Conservation (phyloP, 371 early-diverging fungal genomes). For the Batkoa obscura region DNA sequence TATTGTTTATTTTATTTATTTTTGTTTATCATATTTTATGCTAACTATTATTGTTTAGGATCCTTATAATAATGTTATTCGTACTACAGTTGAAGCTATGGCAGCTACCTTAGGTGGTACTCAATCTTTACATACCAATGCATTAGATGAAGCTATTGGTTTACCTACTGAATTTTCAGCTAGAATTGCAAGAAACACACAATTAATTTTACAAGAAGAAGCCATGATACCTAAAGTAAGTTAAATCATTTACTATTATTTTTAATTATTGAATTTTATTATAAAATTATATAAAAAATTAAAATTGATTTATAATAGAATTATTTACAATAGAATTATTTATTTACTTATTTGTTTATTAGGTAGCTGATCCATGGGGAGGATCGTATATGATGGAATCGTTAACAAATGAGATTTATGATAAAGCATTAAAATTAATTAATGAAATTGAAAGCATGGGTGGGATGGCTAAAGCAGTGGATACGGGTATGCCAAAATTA, state of each 20-base stretch:
- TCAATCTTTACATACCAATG: conserved; percentile 71
- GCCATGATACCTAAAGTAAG: conserved; percentile 63
- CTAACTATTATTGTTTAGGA: conserved; percentile 15
- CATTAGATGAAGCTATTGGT: conserved; percentile 70
- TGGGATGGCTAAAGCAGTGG: conserved; percentile 80
- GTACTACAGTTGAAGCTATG: conserved; percentile 78
- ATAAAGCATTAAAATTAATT: conserved; percentile 37
- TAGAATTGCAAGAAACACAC: conserved; percentile 72
- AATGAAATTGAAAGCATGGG: conserved; percentile 62
- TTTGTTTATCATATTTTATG: not conserved
- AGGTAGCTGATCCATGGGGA: conserved; percentile 73
- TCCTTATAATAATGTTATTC: conserved; percentile 71
- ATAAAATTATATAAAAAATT: too few relatives aligned
- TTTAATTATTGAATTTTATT: too few relatives aligned
- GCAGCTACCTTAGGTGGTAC: conserved; percentile 74
- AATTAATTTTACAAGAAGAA: conserved; percentile 67
- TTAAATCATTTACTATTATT: too few relatives aligned
- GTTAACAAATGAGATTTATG: conserved; percentile 53
- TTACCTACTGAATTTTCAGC: conserved; percentile 64
- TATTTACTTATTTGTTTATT: too few relatives aligned
- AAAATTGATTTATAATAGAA: too few relatives aligned
- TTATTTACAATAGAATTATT: too few relatives aligned
- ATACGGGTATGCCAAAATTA: conserved; percentile 70
- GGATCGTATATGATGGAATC: conserved; percentile 81
- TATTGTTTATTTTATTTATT: too few relatives aligned